These are phyloP conservation scores for Murraya koenigii DNA, from an alignment of 345 rosid species.

Conservation along the genomic window DNA sequence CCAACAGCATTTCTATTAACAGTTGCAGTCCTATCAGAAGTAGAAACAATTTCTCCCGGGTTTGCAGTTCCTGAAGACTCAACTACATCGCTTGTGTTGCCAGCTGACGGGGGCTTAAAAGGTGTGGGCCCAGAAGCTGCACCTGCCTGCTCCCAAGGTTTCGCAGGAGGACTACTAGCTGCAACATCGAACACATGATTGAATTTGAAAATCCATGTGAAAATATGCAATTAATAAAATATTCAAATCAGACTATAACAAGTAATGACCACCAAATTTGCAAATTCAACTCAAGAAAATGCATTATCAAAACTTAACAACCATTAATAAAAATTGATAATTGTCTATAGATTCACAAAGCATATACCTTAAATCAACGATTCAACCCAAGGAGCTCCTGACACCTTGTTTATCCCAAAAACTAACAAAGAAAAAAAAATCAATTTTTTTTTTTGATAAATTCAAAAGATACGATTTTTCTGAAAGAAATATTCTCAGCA, in stretches of 20 bases:
- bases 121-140: slow-evolving; percentile 14
- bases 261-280: neutral
- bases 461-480: neutral
- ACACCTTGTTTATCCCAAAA: neutral
- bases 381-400: neutral
- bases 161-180: slow-evolving; percentile 20
- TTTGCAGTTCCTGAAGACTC: slow-evolving; percentile 93
- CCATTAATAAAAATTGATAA: neutral
- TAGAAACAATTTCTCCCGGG: slow-evolving; percentile 75
- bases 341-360: neutral
- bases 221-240: neutral
- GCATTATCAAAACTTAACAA: neutral
- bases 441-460: neutral
- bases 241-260: neutral
- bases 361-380: neutral
- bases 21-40: slow-evolving; percentile 40
- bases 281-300: neutral
- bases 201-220: neutral
- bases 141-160: slow-evolving; percentile 23
- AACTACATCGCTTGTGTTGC: slow-evolving; percentile 24
- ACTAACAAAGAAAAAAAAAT: neutral
- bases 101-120: slow-evolving; percentile 23
- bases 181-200: neutral
- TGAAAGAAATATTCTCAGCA: neutral
- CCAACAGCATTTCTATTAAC: slow-evolving; percentile 48